Percentiles rank a stretch among this genome's conserved stretches.
Conservation (phyloP, 495 filamentous ascomycete species). For the Annulohypoxylon bovei region DNA sequence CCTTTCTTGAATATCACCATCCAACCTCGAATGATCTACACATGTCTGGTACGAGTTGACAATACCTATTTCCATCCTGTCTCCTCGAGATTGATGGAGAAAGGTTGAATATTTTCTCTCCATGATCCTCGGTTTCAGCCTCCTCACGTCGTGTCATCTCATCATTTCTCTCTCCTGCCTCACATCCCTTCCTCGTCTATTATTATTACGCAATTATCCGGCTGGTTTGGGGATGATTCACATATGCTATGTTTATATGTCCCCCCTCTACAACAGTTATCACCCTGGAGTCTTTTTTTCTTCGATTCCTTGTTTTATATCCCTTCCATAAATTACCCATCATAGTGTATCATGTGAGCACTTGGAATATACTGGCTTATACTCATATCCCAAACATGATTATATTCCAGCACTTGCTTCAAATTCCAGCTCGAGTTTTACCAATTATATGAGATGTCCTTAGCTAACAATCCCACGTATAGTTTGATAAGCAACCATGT, state of each 20-base stretch:
- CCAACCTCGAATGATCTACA: neutral
- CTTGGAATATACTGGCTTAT: too few species aligned
- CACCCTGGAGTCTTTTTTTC: neutral
- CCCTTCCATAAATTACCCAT: neutral
- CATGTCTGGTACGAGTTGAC: neutral
- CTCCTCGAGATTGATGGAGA: neutral
- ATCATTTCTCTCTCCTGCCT: neutral
- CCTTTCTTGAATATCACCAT: neutral
- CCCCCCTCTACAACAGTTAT: neutral
- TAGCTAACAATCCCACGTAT: neutral
- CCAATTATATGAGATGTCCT: neutral
- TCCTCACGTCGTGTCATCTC: neutral
- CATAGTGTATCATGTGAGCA: neutral
- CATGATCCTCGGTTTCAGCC: neutral
- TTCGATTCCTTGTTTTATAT: neutral
- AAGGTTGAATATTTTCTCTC: neutral
- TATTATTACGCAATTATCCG: too few species aligned
- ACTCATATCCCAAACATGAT: too few species aligned
- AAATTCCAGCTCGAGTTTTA: neutral
- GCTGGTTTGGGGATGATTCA: too few species aligned
- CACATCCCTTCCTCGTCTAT: neutral
- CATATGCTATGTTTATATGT: too few species aligned
- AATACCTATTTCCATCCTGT: neutral
- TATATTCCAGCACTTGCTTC: neutral
- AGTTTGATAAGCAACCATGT: neutral